phyloP scores from a whole-genome alignment of 2,329 filamentous ascomycete species.

The Pleoardoris graminearum region DNA sequence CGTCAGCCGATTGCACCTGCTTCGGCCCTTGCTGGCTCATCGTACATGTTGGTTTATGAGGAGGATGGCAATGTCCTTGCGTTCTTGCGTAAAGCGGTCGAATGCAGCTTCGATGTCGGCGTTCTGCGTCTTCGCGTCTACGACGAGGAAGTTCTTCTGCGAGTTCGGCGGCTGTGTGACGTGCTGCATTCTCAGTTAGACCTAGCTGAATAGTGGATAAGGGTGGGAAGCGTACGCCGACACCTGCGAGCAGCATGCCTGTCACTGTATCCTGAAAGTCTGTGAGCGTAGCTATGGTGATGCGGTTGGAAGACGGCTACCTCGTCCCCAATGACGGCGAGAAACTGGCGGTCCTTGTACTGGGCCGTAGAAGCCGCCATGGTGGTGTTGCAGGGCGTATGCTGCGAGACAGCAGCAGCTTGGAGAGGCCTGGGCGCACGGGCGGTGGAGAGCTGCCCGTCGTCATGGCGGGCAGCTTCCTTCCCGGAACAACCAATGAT shows the following conservation, averaged over 20 bases:
- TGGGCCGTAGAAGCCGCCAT: constrained; percentile 65
- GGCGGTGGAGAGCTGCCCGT: constrained; percentile 29
- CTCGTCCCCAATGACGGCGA: constrained; percentile 98
- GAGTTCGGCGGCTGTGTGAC: constrained; percentile 85
- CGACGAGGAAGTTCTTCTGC: constrained; percentile 97
- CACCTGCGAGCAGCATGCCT: constrained; percentile 89
- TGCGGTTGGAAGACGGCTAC: constrained; percentile 53
- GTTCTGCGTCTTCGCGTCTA: constrained; percentile 90
- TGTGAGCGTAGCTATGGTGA: constrained; percentile 17
- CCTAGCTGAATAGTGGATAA: not conserved
- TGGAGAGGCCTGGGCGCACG: constrained; percentile 8
- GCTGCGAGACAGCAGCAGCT: constrained; percentile 10
- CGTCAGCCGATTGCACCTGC: constrained; percentile 14
- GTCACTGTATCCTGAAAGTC: constrained; percentile 83
- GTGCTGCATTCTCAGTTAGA: constrained; percentile 62
- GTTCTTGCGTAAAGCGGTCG: constrained; percentile 80
- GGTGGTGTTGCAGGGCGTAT: not conserved
- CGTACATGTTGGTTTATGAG: constrained; percentile 96
- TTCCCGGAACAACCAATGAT: constrained; percentile 23
- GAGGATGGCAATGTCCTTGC: constrained; percentile 96
- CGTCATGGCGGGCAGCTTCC: constrained; percentile 18
- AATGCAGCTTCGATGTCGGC: constrained; percentile 87
- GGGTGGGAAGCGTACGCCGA: constrained; percentile 68
- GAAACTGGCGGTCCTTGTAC: constrained; percentile 85
- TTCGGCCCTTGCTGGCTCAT: not conserved